Base-by-base conservation (phyloP, 352 stramenopile genomes). In the Phytophthora cryptogea region DNA sequence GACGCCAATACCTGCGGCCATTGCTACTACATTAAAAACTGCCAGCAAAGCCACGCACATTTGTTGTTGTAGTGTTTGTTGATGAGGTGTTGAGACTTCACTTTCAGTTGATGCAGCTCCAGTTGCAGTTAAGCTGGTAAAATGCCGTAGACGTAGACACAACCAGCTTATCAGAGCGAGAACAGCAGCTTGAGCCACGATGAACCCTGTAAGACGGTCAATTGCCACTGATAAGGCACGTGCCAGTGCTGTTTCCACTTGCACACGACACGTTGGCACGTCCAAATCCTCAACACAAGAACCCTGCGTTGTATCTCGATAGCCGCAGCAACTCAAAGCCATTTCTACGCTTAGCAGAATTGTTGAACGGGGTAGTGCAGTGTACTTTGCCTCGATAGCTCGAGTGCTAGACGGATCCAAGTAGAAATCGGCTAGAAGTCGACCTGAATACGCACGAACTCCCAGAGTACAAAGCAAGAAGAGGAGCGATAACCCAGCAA, bases 251-350 rank as follows among this genome's bases (percentile, higher is more conserved):
- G 48, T 43, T 26, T 74, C 42, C 55, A 74, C 48, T 54, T 51
- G 53, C 4, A 45, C 30, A 8, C 49, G 69, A 33, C 75, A 84
- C 0, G 70, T 72, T 33, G 58, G 66, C 5, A 84, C 49, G 3
- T 17, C 42, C 4, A 13, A n/a, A 17, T 59, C 40, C 39, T 52
- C 13, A 1, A 77, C 14, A 9, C 75, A 84, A 0, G 63, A 46
- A 7, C 75, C 75, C 62, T 88, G 71, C 1, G 59, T 14, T 2
- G 28, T 70, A 5, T 40, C 27, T 7, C 59, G 59, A 33, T 81
- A 84, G 11, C 78, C 78, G 16, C 78, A 88, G 39, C 78, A 88
- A 10, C 56, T 55, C 52, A 88, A 71, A 16, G 53, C 50, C 32
- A 74, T 68, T 45, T 88, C 78, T 3, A 88, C n/a, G 2, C 43